Evolutionary conservation across 1,284 basidiomycete species (phyloP).

Genomic region (Microbotryum lychnidis-dioicae): DNA sequence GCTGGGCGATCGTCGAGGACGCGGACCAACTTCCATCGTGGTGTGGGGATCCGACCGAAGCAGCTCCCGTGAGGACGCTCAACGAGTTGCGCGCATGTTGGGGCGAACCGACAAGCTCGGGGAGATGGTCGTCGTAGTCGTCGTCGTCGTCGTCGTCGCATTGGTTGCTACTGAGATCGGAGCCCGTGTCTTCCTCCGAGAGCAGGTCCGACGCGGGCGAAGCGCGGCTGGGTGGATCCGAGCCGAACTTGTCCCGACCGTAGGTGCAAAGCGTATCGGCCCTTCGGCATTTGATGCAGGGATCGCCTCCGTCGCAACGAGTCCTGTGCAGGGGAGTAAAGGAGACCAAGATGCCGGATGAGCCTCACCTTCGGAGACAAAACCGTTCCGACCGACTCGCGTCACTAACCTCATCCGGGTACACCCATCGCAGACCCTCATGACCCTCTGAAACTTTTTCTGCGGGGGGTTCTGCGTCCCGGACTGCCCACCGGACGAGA

Average conservation of each 20-base stretch:
- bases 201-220: constrained; percentile 9
- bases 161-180: constrained; percentile 5
- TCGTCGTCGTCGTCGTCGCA: constrained; percentile 1
- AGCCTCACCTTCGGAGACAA: not conserved
- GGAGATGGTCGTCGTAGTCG: constrained; percentile 14
- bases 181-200: constrained; percentile 16
- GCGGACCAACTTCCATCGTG: too few species aligned
- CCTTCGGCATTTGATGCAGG: constrained; percentile 26
- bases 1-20: not conserved
- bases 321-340: constrained; percentile 4
- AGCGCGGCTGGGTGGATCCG: constrained; percentile 1
- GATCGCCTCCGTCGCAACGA: constrained; percentile 27
- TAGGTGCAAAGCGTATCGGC: constrained; percentile 23
- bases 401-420: constrained; percentile 25
- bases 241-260: constrained; percentile 17
- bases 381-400: rapidly evolving
- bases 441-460: constrained; percentile 18
- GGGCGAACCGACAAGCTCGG: constrained; percentile 8
- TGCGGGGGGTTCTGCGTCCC: not conserved
- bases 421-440: constrained; percentile 24
- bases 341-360: not conserved
- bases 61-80: not conserved
- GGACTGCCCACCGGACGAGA: not conserved
- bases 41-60: not conserved
- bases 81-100: not conserved